Evolutionary conservation across 2,329 filamentous ascomycete species (phyloP), one percentile per base, ranked within the genome.

Genomic region (Microdochium trichocladiopsis): DNA sequence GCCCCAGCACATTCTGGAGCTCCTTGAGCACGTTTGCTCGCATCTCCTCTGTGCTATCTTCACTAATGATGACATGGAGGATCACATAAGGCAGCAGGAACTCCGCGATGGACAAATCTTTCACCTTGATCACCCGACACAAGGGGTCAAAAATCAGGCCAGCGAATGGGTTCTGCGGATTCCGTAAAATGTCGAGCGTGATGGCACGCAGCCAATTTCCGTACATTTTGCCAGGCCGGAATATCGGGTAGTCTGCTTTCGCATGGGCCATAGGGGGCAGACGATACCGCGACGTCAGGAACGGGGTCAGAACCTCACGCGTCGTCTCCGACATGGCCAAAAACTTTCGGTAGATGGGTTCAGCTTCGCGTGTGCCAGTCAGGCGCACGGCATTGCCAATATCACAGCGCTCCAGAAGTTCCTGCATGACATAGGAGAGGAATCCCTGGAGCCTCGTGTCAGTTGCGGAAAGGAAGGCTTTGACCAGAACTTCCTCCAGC

Each of bases 351-450:
- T 86, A 88, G 24, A 86, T 79, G 2, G 80, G 75, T 49, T 79
- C 79, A 11, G 77, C 75, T 25, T 84, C 79, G 21, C 57, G 67
- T 1, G 67, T 66, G 3, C 71, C 69, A 36, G 71, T 67, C 64
- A 69, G 67, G 25, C 66, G 67, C 50, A 74, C 76, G 0, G 79
- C 81, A 11, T 79, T 73, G 53, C 77, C 84, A 62, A 96, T 85
- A 25, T 87, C 85, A 62, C 88, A 90, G 58, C 86, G 83, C 47
- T 86, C 84, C 3, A 97, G 78, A 41, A 97, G 78, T 61, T 95
- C 87, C 68, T 99, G 94, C 84, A 99, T 96, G 2, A 87, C 89
- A 68, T 88, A 99, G 1, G 93, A 93, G 18, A 99, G 77, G 64
- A 95, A 96, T 0, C 91, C 92, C 67, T 97, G 94, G 5, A 91